Conservation (phyloP, 768 basidiomycete species). For the Russula virescens region DNA sequence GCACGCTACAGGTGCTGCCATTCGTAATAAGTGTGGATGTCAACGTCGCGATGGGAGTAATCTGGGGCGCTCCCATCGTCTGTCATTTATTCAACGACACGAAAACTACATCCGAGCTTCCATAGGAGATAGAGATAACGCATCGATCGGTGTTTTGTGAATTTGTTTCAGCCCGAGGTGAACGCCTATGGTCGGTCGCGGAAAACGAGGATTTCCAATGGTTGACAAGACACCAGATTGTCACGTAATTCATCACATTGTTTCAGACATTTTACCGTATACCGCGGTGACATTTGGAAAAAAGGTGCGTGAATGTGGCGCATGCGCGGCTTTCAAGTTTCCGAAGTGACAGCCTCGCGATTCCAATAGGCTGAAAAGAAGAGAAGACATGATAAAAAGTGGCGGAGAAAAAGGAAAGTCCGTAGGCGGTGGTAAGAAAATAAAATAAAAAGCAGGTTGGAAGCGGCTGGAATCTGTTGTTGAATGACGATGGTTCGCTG, state of each 20-base stretch:
- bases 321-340: slow-evolving; percentile 3
- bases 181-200: neutral
- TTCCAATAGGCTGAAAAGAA: slow-evolving; percentile 7
- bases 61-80: neutral
- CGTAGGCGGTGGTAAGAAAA: neutral
- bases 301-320: slow-evolving; percentile 14
- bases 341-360: slow-evolving; percentile 1
- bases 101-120: neutral
- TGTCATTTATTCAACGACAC: neutral
- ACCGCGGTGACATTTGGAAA: slow-evolving; percentile 2
- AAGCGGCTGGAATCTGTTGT: neutral
- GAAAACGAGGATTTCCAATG: slow-evolving; percentile 2
- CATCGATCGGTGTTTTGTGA: slow-evolving; percentile 3
- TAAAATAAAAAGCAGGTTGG: neutral
- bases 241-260: slow-evolving; percentile 5
- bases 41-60: neutral
- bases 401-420: neutral
- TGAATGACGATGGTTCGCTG: neutral
- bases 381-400: neutral
- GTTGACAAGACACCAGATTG: neutral
- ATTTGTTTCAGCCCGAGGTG: slow-evolving; percentile 6
- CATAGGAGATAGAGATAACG: slow-evolving; percentile 4
- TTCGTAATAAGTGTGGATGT: neutral
- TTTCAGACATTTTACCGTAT: slow-evolving; percentile 4
- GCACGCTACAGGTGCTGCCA: too few species aligned